phyloP scores from a whole-genome alignment of 306 rosid genomes.

The Calophaca sinica region DNA sequence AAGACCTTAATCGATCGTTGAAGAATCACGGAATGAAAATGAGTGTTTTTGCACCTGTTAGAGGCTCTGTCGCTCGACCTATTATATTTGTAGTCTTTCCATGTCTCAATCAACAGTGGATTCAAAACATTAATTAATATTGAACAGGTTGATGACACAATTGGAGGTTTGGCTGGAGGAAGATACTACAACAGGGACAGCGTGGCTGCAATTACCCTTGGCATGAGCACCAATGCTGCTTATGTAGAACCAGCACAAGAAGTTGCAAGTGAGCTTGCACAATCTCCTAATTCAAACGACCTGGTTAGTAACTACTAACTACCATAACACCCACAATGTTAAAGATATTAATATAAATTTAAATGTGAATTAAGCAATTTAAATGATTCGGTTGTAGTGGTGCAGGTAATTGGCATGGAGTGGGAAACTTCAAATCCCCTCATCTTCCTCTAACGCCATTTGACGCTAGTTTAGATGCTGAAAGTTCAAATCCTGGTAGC shows the following conservation, averaged over 20 bases:
- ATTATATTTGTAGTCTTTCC: neutral
- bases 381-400: slow-evolving; percentile 36
- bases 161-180: slow-evolving; percentile 80
- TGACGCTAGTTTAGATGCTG: slow-evolving; percentile 62
- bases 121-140: slow-evolving; percentile 17
- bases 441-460: slow-evolving; percentile 68
- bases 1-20: slow-evolving; percentile 58
- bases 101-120: neutral
- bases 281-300: slow-evolving; percentile 57
- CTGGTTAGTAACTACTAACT: slow-evolving; percentile 53
- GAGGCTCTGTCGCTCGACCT: neutral
- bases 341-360: too few relatives aligned
- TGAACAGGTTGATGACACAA: slow-evolving; percentile 71
- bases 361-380: slow-evolving; percentile 22
- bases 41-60: slow-evolving; percentile 60
- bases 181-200: slow-evolving; percentile 67
- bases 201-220: slow-evolving; percentile 70
- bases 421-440: slow-evolving; percentile 68
- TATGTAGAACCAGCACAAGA: slow-evolving; percentile 60
- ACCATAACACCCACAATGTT: neutral
- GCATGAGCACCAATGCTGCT: slow-evolving; percentile 73
- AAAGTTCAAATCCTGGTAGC: slow-evolving; percentile 64
- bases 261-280: slow-evolving; percentile 48
- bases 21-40: slow-evolving; percentile 61
- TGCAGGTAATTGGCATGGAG: slow-evolving; percentile 70